These are phyloP conservation scores for Eucalyptus tenuipes DNA, from an alignment of 345 rosid genomes.

Conservation along the genomic window DNA sequence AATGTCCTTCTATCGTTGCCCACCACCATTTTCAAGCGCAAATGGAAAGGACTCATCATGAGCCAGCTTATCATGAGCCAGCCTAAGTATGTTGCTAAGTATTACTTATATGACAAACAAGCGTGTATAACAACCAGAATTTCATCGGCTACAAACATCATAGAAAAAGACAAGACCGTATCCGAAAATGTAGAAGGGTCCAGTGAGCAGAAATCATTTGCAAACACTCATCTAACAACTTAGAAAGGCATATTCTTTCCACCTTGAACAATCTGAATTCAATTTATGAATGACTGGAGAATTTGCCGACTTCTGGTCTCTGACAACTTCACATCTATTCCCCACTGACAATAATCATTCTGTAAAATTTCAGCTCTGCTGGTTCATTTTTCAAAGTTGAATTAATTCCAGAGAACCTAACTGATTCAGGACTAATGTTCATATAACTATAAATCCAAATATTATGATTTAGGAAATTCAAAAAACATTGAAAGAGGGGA, in stretches of 20 bases:
- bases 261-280: background rate
- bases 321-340: background rate
- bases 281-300: background rate
- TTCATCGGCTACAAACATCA: background rate
- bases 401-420: background rate
- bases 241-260: background rate
- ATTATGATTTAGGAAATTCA: background rate
- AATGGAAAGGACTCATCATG: background rate
- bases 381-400: background rate
- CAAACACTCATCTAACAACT: background rate
- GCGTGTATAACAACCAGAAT: background rate
- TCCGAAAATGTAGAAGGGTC: background rate
- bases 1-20: background rate
- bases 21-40: background rate
- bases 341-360: background rate
- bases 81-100: background rate
- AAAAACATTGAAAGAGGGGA: background rate
- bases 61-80: background rate
- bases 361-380: background rate
- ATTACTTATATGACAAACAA: background rate
- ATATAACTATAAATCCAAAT: background rate
- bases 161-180: background rate
- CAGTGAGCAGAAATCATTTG: background rate
- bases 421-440: background rate
- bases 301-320: background rate